phyloP scores from a whole-genome alignment of 164 flowering plant species.

The Hamamelis virginiana region DNA sequence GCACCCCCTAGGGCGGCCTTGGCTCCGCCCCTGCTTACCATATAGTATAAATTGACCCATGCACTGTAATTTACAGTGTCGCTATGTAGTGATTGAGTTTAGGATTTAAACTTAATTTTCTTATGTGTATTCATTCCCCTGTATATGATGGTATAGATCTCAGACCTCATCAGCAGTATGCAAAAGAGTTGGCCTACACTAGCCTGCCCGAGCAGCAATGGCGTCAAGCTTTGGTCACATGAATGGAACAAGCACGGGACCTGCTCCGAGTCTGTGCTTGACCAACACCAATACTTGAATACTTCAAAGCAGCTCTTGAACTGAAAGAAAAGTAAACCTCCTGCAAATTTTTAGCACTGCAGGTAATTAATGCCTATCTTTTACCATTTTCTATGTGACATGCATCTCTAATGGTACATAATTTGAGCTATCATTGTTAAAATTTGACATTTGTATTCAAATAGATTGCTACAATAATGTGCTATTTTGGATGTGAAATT shows the following conservation, averaged over 20 bases:
- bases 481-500: too few species aligned
- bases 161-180: conserved; percentile 37
- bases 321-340: conserved; percentile 28
- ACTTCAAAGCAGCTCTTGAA: conserved; percentile 30
- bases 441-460: too few species aligned
- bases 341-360: conserved; percentile 31
- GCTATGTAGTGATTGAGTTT: too few species aligned
- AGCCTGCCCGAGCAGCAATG: conserved; percentile 47
- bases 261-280: conserved; percentile 42
- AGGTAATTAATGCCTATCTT: conserved; percentile 17
- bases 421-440: too few species aligned
- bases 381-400: not conserved
- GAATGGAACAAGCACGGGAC: conserved; percentile 59
- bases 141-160: conserved; percentile 19
- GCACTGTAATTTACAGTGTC: too few species aligned
- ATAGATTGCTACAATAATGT: too few species aligned
- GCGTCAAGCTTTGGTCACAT: conserved; percentile 43
- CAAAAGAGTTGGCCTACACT: conserved; percentile 49
- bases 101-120: too few species aligned
- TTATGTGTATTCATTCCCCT: too few species aligned
- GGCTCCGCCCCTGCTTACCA: too few species aligned
- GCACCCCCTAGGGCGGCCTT: too few species aligned
- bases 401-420: too few species aligned
- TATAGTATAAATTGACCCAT: too few species aligned
- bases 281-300: conserved; percentile 39